Conservation (phyloP, 176 grass and related monocot genomes). For the Themeda triandra region DNA sequence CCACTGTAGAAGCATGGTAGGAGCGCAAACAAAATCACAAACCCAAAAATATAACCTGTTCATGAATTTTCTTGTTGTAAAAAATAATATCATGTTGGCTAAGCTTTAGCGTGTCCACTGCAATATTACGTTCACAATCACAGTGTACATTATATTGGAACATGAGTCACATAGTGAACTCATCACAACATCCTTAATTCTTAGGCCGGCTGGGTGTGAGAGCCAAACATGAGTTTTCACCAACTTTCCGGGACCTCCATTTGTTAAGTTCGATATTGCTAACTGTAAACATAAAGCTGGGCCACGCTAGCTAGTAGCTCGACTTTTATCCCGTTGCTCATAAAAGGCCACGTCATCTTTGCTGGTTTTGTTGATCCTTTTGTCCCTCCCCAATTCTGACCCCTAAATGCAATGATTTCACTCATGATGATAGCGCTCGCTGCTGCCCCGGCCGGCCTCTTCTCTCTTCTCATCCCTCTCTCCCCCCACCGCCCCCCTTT, state of each 20-base stretch:
- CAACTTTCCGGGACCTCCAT: not conserved
- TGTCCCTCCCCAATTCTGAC: not conserved
- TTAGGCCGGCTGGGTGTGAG: not conserved
- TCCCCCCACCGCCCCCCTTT: not conserved
- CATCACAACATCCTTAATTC: not conserved
- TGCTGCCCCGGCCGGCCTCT: no score
- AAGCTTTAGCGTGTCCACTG: not conserved
- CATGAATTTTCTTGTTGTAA: not conserved
- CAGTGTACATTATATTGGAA: not conserved
- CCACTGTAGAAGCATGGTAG: no score
- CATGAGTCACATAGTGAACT: not conserved
- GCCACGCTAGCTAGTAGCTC: not conserved
- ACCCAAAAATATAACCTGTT: no score
- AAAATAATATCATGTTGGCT: not conserved
- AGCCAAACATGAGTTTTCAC: conserved; percentile 12
- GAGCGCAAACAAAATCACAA: no score
- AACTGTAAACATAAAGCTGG: conserved; percentile 14
- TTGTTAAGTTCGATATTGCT: not conserved
- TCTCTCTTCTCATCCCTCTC: not conserved
- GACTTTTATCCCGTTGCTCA: conserved; percentile 1
- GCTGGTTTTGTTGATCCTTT: conserved; percentile 4
- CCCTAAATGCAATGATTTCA: conserved; percentile 29
- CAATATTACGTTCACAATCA: not conserved
- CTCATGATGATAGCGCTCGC: conserved; percentile 19
- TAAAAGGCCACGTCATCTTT: conserved; percentile 13